phyloP scores from a whole-genome alignment of 805 yeast species.

The Sugiyamaella chiloensis region DNA sequence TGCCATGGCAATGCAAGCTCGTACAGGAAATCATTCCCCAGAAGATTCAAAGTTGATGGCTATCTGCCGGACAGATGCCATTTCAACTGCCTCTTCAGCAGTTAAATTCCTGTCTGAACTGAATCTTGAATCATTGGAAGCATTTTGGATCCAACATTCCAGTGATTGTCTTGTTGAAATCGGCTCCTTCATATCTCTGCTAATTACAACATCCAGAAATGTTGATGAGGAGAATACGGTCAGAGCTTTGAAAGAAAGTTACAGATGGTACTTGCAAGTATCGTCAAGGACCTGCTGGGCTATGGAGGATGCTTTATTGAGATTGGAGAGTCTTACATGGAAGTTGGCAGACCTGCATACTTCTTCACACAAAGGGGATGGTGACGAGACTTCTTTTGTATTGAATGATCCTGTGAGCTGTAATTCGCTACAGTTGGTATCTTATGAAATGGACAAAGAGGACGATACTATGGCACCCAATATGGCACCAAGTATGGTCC shows the following conservation, averaged over 20 bases:
- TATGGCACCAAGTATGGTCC: neutral
- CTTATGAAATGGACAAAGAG: neutral
- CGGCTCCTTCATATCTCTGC: constrained; percentile 13
- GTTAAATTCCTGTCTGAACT: constrained; percentile 12
- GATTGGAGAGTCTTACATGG: constrained; percentile 25
- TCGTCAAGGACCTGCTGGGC: constrained; percentile 25
- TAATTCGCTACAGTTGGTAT: neutral
- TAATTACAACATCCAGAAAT: constrained; percentile 3
- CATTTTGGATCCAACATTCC: constrained; percentile 19
- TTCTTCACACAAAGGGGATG: neutral
- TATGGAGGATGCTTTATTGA: constrained; percentile 23
- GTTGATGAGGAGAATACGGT: constrained; percentile 18
- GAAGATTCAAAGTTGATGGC: neutral
- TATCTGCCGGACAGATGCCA: neutral
- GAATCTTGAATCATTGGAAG: constrained; percentile 10
- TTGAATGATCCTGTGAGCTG: neutral
- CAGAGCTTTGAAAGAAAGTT: constrained; percentile 17
- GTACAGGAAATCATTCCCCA: neutral
- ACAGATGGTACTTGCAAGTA: constrained; percentile 24
- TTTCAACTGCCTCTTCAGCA: constrained; percentile 1
- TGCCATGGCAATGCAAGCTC: constrained; percentile 1
- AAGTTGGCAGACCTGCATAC: constrained; percentile 11
- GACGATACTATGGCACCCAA: too few relatives aligned
- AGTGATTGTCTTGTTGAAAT: constrained; percentile 16
- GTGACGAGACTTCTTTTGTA: neutral